phyloP scores from a whole-genome alignment of 2,329 filamentous ascomycete genomes.

The Dothideomycetes sp. region DNA sequence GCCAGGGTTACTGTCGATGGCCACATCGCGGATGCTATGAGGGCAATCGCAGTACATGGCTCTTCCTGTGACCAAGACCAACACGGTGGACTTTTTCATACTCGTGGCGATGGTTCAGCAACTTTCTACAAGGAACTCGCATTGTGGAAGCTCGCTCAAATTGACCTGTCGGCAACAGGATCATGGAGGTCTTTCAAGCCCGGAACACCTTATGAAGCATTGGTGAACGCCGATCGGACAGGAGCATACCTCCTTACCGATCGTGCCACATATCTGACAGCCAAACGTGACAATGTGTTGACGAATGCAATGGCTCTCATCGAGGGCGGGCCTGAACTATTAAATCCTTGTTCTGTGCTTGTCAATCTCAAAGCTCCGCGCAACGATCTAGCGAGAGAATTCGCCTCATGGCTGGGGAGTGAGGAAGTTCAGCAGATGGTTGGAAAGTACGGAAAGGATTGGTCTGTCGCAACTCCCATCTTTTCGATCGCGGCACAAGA shows the following conservation, averaged over 20 bases:
- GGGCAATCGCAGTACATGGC: background rate
- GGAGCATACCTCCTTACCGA: conserved; percentile 19
- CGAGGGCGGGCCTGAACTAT: conserved; percentile 16
- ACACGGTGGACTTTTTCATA: conserved; percentile 14
- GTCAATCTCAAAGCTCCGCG: conserved; percentile 10
- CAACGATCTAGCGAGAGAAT: conserved; percentile 10
- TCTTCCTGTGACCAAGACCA: background rate
- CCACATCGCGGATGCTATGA: background rate
- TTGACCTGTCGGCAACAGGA: background rate
- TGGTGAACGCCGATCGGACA: conserved; percentile 16
- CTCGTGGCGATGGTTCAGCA: conserved; percentile 19
- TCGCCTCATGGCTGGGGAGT: conserved; percentile 18
- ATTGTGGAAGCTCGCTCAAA: conserved; percentile 15
- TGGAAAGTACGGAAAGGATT: conserved; percentile 16
- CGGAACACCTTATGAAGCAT: conserved; percentile 18
- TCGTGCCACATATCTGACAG: conserved; percentile 19
- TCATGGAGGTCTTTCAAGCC: conserved; percentile 16
- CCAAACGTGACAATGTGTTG: conserved; percentile 16
- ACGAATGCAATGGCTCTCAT: conserved; percentile 12
- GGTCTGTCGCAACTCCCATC: conserved; percentile 9
- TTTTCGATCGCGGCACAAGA: background rate
- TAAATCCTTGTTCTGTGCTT: conserved; percentile 21
- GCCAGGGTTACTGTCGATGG: conserved; percentile 3
- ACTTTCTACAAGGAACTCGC: conserved; percentile 18
- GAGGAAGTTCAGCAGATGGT: conserved; percentile 15